Conservation (phyloP, 2,329 filamentous ascomycete genomes). For the Fusarium transvaalense region DNA sequence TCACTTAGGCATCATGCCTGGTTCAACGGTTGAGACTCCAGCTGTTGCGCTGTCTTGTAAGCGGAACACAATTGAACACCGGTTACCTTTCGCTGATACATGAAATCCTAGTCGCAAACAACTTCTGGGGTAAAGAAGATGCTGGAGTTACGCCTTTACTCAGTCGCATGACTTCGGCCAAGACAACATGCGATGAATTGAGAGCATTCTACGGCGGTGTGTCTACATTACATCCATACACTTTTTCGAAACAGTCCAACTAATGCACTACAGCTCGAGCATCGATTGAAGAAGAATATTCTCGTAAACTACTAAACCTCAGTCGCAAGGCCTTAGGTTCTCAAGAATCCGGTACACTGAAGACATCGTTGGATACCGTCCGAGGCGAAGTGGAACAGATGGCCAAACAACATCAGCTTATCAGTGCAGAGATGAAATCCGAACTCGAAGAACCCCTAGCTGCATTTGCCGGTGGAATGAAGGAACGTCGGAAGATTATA, state of each 20-base stretch:
- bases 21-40: conserved; percentile 70
- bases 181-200: conserved; percentile 93
- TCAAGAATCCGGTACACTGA: conserved; percentile 85
- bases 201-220: conserved; percentile 88
- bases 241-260: not conserved
- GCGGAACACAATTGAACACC: conserved; percentile 33
- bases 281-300: conserved; percentile 96
- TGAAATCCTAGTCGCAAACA: conserved; percentile 83
- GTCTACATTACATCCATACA: conserved; percentile 41
- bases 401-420: conserved; percentile 91
- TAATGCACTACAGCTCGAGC: conserved; percentile 73
- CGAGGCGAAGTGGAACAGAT: conserved; percentile 92
- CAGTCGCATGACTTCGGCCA: conserved; percentile 93
- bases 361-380: conserved; percentile 86
- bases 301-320: conserved; percentile 86
- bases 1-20: conserved; percentile 65
- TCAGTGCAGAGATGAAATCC: conserved; percentile 93
- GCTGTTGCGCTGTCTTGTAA: conserved; percentile 77
- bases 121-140: conserved; percentile 99
- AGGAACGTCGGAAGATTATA: conserved; percentile 96
- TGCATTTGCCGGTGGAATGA: conserved; percentile 94
- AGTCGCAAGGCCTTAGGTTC: conserved; percentile 91
- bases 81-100: conserved; percentile 31
- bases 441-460: conserved; percentile 94
- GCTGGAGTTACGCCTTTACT: conserved; percentile 92